phyloP scores from a whole-genome alignment of 306 rosid genomes.

The Vigna angularis region DNA sequence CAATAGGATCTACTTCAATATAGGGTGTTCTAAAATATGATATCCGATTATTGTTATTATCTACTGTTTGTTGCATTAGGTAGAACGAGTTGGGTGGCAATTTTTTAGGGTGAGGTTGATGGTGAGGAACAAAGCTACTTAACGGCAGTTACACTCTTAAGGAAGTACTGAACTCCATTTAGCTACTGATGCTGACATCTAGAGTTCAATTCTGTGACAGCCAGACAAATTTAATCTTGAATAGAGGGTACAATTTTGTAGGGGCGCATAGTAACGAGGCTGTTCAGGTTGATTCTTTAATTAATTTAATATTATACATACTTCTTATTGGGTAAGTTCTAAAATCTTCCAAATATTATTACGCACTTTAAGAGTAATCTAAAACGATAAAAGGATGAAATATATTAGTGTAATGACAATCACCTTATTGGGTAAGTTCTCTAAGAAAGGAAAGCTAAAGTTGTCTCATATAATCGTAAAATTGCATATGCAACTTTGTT shows the following conservation, averaged over 20 bases:
- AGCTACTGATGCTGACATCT: too few relatives aligned
- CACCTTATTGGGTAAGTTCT: too few relatives aligned
- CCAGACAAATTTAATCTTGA: neutral
- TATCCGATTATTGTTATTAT: conserved; percentile 28
- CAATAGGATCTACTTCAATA: conserved; percentile 33
- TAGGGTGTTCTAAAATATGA: conserved; percentile 26
- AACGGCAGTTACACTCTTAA: too few relatives aligned
- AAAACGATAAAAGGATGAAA: too few relatives aligned
- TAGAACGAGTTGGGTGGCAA: conserved; percentile 2
- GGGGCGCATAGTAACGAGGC: neutral
- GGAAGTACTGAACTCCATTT: neutral
- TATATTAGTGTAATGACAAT: too few relatives aligned
- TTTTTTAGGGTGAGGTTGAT: neutral
- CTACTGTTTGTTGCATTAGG: conserved; percentile 7
- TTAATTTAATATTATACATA: too few relatives aligned
- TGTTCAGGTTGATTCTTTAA: neutral
- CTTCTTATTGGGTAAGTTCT: too few relatives aligned
- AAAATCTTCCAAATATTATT: too few relatives aligned
- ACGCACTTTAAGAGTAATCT: too few relatives aligned
- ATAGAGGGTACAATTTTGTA: neutral
- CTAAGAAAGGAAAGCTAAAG: too few relatives aligned
- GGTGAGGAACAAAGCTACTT: neutral
- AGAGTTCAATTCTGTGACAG: neutral
- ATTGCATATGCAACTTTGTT: too few relatives aligned
- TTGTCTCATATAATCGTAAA: too few relatives aligned